A percentile compares a stretch with the other conserved stretches of the same genome.
These are phyloP conservation scores for Dactylonectria estremocensis DNA, from an alignment of 2,329 filamentous ascomycete genomes.

Conservation along the genomic window DNA sequence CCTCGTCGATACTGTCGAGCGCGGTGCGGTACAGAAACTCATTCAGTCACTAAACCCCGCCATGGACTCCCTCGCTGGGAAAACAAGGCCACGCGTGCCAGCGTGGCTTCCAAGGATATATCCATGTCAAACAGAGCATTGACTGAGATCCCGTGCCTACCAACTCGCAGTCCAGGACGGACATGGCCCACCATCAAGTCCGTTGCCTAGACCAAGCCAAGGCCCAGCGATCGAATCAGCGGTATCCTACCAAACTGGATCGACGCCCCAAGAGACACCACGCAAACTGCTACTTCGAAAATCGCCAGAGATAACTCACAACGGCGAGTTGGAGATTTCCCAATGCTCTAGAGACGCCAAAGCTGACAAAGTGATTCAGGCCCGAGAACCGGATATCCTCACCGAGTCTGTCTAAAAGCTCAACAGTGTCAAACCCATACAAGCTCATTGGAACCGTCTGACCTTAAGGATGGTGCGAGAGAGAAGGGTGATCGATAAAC, in stretches of 20 bases:
- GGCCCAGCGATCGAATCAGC: not conserved
- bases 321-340: not conserved
- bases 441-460: not conserved
- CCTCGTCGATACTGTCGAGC: no score
- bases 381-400: not conserved
- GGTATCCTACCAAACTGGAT: not conserved
- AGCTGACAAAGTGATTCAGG: no score
- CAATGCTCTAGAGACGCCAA: no score
- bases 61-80: no score
- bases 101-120: no score
- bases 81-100: no score
- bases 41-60: no score
- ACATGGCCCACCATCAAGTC: no score
- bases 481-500: not conserved
- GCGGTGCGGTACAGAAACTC: no score
- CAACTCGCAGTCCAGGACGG: no score
- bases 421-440: not conserved
- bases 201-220: not conserved
- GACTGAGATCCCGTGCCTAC: no score
- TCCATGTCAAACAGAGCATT: no score
- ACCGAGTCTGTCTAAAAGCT: not conserved
- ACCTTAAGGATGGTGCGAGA: not conserved
- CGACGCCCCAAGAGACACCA: not conserved
- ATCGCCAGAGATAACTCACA: not conserved
- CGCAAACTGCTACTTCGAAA: not conserved